Conservation (phyloP, 371 early-diverging fungal genomes). For the Syncephalastrum monosporum region DNA sequence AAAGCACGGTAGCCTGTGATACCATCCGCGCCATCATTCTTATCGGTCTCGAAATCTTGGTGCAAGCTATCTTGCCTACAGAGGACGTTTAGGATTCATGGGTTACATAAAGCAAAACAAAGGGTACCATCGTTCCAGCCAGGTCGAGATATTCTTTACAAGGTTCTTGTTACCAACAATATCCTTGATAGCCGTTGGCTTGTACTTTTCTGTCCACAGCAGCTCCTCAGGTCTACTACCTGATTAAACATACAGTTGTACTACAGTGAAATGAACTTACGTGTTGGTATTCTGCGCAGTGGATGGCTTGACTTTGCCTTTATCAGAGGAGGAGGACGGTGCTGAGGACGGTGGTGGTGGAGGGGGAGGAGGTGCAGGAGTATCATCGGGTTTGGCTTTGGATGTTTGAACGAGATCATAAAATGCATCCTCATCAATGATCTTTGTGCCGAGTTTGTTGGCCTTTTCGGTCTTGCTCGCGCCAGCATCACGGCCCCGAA, state of each 20-base stretch:
- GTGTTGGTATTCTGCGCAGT: constrained; percentile 13
- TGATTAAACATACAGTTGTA: not conserved
- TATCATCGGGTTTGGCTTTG: constrained; percentile 31
- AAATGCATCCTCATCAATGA: constrained; percentile 90
- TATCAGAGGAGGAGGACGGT: constrained; percentile 10
- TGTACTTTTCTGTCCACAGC: constrained; percentile 98
- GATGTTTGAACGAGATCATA: constrained; percentile 74
- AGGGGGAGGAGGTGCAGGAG: not conserved
- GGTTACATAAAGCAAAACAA: not conserved
- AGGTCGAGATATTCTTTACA: constrained; percentile 70
- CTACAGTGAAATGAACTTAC: no score
- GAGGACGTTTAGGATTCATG: not conserved
- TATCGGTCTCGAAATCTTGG: constrained; percentile 16
- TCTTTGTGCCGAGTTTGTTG: constrained; percentile 65
- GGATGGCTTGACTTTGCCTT: constrained; percentile 4
- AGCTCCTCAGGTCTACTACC: constrained; percentile 24
- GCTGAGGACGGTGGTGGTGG: constrained; percentile 1
- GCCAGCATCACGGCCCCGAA: constrained; percentile 95
- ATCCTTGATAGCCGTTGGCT: constrained; percentile 80
- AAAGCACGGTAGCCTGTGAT: constrained; percentile 62
- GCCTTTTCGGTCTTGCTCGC: constrained; percentile 89
- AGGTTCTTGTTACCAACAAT: constrained; percentile 90
- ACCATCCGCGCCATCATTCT: constrained; percentile 6
- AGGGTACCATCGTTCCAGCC: constrained; percentile 73
- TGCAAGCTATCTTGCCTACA: constrained; percentile 26